A percentile compares a stretch with the other conserved stretches of the same genome.
Conservation (phyloP, 2,329 filamentous ascomycete species). For the Chaetomiaceae sp. region DNA sequence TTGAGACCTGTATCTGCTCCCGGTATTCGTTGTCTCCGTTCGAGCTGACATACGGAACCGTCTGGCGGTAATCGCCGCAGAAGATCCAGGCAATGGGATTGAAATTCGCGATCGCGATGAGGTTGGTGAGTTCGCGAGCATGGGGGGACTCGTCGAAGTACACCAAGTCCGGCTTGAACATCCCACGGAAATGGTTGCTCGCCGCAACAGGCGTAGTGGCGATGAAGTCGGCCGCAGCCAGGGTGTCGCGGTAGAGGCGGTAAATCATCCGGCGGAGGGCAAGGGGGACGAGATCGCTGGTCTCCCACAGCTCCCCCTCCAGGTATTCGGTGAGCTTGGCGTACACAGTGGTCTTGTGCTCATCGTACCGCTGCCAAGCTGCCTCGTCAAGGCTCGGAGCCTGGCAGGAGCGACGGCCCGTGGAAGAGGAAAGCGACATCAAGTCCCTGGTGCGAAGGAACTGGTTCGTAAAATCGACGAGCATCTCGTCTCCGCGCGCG, state of each 20-base stretch:
- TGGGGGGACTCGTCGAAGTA: conserved; percentile 14
- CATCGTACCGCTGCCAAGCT: conserved; percentile 9
- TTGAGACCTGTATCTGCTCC: conserved; percentile 9
- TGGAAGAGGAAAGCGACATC: background rate
- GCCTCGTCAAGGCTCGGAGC: conserved; percentile 13
- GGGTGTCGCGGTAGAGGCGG: conserved; percentile 9
- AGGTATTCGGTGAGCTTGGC: background rate
- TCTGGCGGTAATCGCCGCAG: conserved; percentile 13
- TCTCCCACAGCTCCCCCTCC: conserved; percentile 3
- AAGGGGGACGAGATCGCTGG: background rate
- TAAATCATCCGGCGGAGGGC: conserved; percentile 3
- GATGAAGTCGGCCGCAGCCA: conserved; percentile 14
- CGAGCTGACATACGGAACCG: conserved; percentile 12
- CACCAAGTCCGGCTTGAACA: conserved; percentile 13
- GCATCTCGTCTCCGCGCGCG: background rate
- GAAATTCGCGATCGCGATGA: conserved; percentile 15
- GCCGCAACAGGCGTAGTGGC: conserved; percentile 15
- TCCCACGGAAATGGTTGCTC: conserved; percentile 8
- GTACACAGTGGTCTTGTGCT: background rate
- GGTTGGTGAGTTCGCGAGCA: conserved; percentile 12
- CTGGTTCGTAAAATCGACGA: conserved; percentile 10
- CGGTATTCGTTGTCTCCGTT: conserved; percentile 2
- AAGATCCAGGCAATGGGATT: conserved; percentile 16
- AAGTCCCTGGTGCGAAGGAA: conserved; percentile 1
- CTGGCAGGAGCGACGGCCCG: background rate